Evolutionary conservation across 768 basidiomycete genomes (phyloP), one percentile per base, ranked within the genome.

Genomic region (Russula sp.): DNA sequence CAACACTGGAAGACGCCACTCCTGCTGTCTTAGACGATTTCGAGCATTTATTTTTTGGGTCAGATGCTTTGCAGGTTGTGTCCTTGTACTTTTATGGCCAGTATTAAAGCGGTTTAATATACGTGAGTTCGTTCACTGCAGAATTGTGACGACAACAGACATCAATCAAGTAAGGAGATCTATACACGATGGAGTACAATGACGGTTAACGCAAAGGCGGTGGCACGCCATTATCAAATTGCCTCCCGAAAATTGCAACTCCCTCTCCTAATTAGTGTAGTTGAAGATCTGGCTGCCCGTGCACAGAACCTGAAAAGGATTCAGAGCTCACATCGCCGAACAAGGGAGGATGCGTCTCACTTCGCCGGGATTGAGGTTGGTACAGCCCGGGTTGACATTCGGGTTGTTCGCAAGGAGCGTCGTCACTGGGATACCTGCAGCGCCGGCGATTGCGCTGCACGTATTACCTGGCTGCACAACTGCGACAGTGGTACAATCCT

Each of bases 291-390:
- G 10, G 4, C 31, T 51, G 40, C 4, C 37, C 5, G 51, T 54
- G 16, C 52, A 62, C 34, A 51, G 44, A 44, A 61, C 53, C 53
- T 55, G 34, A 31, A 31, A 4, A 18, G 18, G 13, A 18, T 31
- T 61, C 47, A 50, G 42, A 1, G 27, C 22, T 14, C 27, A 39
- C 7, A 7, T 48, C 4, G 11, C 10, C 53, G 13, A 4, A 6
- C 9, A 11, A 32, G 13, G 32, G 10, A 40, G 8, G 27, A 32
- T 14, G 22, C 22, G 75, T 34, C 79, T 63, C 55, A 89, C 89
- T 82, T 90, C 85, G 70, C 84, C 87, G 59, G 86, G 70, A 75
- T 90, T 89, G 72, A 91, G 77, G 77, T 90, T 90, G 67, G 67
- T 75, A 73, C 84, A 88, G 0, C 71, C 75, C 0, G 57, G 4